These are phyloP conservation scores for Cyclocybe aegerita DNA, from an alignment of 768 basidiomycete genomes.

Conservation along the genomic window DNA sequence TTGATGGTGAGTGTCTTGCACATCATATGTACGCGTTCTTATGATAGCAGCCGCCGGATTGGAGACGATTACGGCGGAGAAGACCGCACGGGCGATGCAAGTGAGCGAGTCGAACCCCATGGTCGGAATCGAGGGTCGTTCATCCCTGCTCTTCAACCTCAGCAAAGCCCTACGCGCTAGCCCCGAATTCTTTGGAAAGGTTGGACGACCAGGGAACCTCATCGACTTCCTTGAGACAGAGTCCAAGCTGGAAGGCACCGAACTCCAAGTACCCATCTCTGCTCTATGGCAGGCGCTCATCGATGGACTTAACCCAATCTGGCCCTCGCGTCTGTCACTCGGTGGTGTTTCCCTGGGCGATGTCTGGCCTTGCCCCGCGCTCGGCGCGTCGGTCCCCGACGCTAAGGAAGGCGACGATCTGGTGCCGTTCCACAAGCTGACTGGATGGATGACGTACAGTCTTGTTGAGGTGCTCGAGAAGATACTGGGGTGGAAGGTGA, in stretches of 20 bases:
- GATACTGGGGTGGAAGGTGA: constrained; percentile 78
- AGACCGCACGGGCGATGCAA: constrained; percentile 73
- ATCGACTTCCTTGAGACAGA: constrained; percentile 71
- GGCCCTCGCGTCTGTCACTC: constrained; percentile 79
- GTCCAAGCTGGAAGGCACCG: constrained; percentile 41
- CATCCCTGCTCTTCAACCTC: constrained; percentile 73
- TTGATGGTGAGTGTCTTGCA: constrained; percentile 66
- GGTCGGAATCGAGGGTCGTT: constrained; percentile 87
- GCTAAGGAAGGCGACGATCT: constrained; percentile 59
- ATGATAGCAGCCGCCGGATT: constrained; percentile 63
- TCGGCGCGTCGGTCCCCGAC: constrained; percentile 13
- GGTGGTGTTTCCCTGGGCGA: constrained; percentile 80
- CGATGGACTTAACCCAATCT: constrained; percentile 81
- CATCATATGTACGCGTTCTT: neutral
- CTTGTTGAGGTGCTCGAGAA: constrained; percentile 82
- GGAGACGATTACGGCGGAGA: constrained; percentile 56
- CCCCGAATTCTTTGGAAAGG: constrained; percentile 69
- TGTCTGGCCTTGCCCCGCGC: constrained; percentile 83
- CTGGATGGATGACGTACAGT: constrained; percentile 91
- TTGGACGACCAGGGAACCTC: constrained; percentile 79
- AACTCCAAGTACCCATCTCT: constrained; percentile 61
- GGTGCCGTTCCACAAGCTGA: constrained; percentile 96
- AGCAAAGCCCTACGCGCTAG: constrained; percentile 65
- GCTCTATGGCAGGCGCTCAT: constrained; percentile 83
- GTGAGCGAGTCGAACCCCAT: constrained; percentile 78